Percentiles rank a stretch among this genome's conserved stretches.
phyloP scores from a whole-genome alignment of 805 yeast species.

The Monosporozyma siamensis region DNA sequence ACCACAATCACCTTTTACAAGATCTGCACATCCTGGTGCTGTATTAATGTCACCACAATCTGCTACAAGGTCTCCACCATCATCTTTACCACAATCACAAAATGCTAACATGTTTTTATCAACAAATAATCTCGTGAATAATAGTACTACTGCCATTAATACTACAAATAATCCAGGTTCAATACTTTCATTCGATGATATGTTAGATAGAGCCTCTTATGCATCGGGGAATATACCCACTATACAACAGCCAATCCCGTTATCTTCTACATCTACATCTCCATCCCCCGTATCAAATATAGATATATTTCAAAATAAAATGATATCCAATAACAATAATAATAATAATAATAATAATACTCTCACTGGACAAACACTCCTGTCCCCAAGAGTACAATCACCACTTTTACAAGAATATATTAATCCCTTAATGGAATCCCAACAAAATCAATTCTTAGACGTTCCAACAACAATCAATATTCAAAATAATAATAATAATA shows the following conservation, averaged over 20 bases:
- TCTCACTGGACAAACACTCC: neutral
- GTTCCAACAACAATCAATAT: neutral
- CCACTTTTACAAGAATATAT: neutral
- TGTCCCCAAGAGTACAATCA: conserved; percentile 2
- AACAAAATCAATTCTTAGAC: neutral
- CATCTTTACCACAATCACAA: conserved; percentile 1
- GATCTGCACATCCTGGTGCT: conserved; percentile 36
- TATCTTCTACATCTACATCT: neutral
- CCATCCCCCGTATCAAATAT: neutral
- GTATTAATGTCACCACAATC: conserved; percentile 30
- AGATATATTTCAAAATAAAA: neutral
- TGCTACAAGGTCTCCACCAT: conserved; percentile 5
- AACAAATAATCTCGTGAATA: neutral
- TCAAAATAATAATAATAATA: neutral
- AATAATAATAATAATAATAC: conserved; percentile 1
- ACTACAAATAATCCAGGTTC: neutral
- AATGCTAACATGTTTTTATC: neutral
- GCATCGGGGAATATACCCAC: neutral
- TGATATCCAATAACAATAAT: neutral
- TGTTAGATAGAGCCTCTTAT: neutral
- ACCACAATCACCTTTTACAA: conserved; percentile 9
- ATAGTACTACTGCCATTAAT: neutral
- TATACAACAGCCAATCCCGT: conserved; percentile 1
- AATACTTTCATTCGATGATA: neutral
- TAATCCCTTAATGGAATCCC: neutral